Conservation (phyloP, 2,329 filamentous ascomycete genomes). For the Diaporthe longicolla region DNA sequence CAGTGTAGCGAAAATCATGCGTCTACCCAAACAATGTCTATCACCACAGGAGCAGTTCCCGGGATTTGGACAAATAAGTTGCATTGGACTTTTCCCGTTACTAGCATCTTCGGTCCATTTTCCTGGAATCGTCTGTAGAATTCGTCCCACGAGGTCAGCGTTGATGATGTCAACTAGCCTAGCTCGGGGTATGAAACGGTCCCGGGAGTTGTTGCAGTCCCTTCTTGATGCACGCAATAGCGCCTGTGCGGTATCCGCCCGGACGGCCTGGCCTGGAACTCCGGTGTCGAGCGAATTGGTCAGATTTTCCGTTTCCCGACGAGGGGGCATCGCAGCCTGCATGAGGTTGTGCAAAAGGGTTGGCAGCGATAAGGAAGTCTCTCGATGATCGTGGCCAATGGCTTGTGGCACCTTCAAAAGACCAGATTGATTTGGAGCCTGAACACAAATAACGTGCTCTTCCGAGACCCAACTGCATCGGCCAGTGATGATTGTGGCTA, state of each 20-base stretch:
- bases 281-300: neutral
- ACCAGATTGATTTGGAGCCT: too few relatives aligned
- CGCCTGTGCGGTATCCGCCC: neutral
- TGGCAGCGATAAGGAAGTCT: neutral
- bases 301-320: neutral
- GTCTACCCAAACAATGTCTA: neutral
- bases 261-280: neutral
- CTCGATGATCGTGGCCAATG: neutral
- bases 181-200: neutral
- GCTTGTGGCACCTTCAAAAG: too few relatives aligned
- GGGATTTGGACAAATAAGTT: neutral
- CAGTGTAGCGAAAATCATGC: slow-evolving; percentile 7
- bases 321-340: neutral
- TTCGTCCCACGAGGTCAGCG: too few relatives aligned
- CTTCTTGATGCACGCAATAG: neutral
- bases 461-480: too few relatives aligned
- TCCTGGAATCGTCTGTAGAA: neutral
- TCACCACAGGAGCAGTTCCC: neutral
- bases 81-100: too few relatives aligned
- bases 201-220: neutral
- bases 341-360: neutral
- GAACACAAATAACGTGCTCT: too few relatives aligned
- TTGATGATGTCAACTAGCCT: neutral
- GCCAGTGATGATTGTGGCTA: too few relatives aligned
- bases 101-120: too few relatives aligned